Evolutionary conservation across 2,329 filamentous ascomycete genomes (phyloP), one percentile per base, ranked within the genome.

Genomic region (Erysiphe pulchra): DNA sequence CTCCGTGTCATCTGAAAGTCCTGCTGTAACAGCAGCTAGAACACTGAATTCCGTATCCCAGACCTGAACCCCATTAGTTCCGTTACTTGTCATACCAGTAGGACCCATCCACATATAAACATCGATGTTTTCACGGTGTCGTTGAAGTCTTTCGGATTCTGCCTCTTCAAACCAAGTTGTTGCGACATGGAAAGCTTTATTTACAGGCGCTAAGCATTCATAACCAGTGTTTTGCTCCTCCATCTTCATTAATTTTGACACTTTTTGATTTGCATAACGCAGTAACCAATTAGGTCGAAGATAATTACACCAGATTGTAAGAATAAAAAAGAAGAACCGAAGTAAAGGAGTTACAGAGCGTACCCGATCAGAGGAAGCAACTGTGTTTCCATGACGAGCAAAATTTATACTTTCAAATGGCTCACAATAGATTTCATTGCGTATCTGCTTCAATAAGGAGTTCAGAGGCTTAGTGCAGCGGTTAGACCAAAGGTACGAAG

Each of bases 21-120:
- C 84, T 7, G 82, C 77, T 43, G 83, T 81, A 45, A 83, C 71
- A 6, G 82, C 73, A 0, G 82, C 78, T 60, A 93, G 85, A 32
- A 94, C 83, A 16, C 79, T 65, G 57, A 95, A 95, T 0, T 85
- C 72, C 0, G 90, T 98, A 58, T 98, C 90, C 90, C 90, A 98
- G 51, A 77, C 80, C 61, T 98, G 90, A 1, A 95, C 86, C n/a
- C 90, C 90, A 53, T 98, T 95, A 9, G 90, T 98, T 34, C 90
- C 90, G 54, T 94, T 94, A 62, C 79, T 79, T 42, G 95, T 69
- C 82, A 98, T 84, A 6, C 90, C 90, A 58, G 94, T 86, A 32
- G 76, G 61, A 51, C 92, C 93, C 44, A 98, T 68, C 86, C 90
- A 98, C 30, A 98, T 61, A 50, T 78, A 92, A 55, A 98, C 90